These are phyloP conservation scores for Dactylellina leptospora DNA, from an alignment of 2,329 filamentous ascomycete genomes.

Conservation along the genomic window DNA sequence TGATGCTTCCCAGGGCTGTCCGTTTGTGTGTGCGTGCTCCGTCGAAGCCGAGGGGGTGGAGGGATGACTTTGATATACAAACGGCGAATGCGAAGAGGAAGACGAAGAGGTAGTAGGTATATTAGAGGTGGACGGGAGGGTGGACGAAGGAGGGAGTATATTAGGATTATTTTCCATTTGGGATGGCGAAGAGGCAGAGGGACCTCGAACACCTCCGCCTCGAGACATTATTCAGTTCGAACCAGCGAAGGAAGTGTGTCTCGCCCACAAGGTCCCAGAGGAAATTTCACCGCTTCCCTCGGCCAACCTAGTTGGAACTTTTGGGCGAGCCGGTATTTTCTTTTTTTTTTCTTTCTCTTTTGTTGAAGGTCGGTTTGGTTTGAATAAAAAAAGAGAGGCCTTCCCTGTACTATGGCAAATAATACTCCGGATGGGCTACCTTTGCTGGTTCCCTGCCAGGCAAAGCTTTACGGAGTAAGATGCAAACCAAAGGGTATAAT, in stretches of 20 bases:
- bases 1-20: constrained; percentile 27
- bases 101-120: constrained; percentile 21
- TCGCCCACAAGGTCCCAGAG: constrained; percentile 23
- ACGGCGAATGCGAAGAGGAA: constrained; percentile 21
- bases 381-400: background rate
- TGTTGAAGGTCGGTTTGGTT: background rate
- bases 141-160: constrained; percentile 30
- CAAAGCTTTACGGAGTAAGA: constrained; percentile 12
- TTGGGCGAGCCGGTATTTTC: constrained; percentile 2
- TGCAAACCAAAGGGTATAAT: constrained; percentile 12
- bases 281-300: constrained; percentile 15
- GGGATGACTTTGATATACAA: constrained; percentile 18
- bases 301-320: background rate
- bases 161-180: constrained; percentile 52
- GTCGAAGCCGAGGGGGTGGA: constrained; percentile 33
- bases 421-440: constrained; percentile 14
- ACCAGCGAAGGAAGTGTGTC: constrained; percentile 46
- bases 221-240: constrained; percentile 44
- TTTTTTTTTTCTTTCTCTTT: constrained; percentile 13
- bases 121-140: constrained; percentile 13
- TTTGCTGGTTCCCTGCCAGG: constrained; percentile 23
- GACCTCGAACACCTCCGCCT: constrained; percentile 47
- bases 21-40: constrained; percentile 14
- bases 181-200: constrained; percentile 45
- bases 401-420: no score